Base-by-base conservation (phyloP, 2,329 filamentous ascomycete species). In the Penicillium sp. region DNA sequence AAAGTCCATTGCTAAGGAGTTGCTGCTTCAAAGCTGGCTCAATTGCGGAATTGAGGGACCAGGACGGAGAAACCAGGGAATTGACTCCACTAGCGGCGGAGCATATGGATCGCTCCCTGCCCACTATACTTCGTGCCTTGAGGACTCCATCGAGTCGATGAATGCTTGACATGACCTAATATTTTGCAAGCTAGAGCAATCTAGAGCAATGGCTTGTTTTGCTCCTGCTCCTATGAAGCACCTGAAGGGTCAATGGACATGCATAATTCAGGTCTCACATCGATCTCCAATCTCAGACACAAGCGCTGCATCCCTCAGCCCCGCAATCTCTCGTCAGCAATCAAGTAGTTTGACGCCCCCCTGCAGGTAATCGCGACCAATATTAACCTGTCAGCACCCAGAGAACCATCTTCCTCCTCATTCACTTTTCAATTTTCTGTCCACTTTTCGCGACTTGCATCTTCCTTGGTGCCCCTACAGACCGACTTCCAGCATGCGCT, bases 401-500 rank as follows among this genome's bases (percentile, higher is more conserved):
- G 41, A 31, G 29, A 45, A 45, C 24, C 33, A 23, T 2, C 31
- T 6, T 21, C 10, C 18, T 21, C 13, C 18, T 9, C 26, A 23
- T 31, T 7, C 7, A 13, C n/a, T n/a, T n/a, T 31, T 36, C 26
- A 15, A 16, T 18, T 18, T 15, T 15, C 33, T 16, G 13, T 36
- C 9, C 31, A 10, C 23, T n/a, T 38, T 21, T 18, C 41, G 45
- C n/a, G 24, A 26, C 15, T 24, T 15, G 41, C 8, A 34, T 26
- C 34, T 36, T n/a, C 12, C 23, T 28, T 42, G n/a, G 26, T 16
- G 15, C 18, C 26, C 34, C 28, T 31, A 5, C 26, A 34, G 6
- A 33, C 10, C 34, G 26, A 28, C 33, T 38, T 28, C 33, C 47
- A 62, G 16, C 16, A 70, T 70, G 68, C 63, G 62, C 8, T 70